Percentiles rank a stretch among this genome's conserved stretches.
phyloP scores from a whole-genome alignment of 2,329 filamentous ascomycete species.

The Paecilomyces sp. region DNA sequence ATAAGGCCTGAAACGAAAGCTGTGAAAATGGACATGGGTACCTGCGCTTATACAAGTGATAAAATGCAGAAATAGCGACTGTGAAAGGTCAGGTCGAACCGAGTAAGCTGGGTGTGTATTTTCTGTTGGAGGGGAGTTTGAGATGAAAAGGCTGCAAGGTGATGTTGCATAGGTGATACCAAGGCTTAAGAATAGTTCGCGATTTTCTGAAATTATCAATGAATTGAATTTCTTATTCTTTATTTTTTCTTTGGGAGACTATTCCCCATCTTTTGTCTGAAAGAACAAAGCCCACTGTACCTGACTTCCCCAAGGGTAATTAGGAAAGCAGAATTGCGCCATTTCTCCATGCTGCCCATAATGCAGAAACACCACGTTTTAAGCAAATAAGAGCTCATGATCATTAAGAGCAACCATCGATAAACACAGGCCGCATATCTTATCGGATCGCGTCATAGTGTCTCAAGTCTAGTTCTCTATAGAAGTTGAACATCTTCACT shows the following conservation, averaged over 20 bases:
- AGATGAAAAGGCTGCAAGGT: not conserved
- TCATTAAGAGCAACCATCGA: not conserved
- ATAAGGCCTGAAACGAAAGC: conserved; percentile 62
- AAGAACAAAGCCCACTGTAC: not conserved
- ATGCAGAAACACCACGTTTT: not conserved
- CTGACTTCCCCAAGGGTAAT: not conserved
- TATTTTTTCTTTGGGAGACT: not conserved
- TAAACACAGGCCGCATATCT: not conserved
- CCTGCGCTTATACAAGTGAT: conserved; percentile 55
- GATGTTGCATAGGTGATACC: not conserved
- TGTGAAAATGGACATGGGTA: conserved; percentile 60
- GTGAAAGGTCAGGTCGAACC: not conserved
- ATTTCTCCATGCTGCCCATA: not conserved
- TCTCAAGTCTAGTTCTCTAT: not conserved
- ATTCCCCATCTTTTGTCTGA: not conserved
- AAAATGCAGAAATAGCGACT: not conserved
- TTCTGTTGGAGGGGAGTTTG: not conserved
- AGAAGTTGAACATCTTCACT: not conserved
- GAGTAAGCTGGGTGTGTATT: not conserved
- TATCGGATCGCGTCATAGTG: not conserved
- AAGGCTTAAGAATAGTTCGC: not conserved
- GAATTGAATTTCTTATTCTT: not conserved
- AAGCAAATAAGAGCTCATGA: not conserved
- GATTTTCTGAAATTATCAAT: not conserved
- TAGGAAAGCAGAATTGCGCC: not conserved